Conservation (phyloP, 2,329 filamentous ascomycete species). For the Biscogniauxia sp. region DNA sequence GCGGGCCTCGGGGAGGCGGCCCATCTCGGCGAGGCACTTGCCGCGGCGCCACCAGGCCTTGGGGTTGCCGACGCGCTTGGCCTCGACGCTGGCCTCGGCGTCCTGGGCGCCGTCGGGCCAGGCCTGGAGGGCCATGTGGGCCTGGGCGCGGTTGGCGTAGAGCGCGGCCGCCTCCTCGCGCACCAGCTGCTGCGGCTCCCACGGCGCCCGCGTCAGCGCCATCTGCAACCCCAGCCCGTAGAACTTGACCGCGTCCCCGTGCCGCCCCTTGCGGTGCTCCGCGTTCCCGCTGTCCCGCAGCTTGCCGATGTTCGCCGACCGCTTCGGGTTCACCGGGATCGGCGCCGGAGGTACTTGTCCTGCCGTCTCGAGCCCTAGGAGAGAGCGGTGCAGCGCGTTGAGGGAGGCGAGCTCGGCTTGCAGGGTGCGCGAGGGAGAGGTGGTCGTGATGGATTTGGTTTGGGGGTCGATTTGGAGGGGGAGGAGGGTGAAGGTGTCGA, state of each 20-base stretch:
- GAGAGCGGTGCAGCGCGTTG: conserved; percentile 73
- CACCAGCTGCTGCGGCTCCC: conserved; percentile 83
- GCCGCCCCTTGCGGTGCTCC: conserved; percentile 74
- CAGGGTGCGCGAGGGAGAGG: conserved; percentile 45
- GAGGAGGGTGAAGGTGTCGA: conserved; percentile 67
- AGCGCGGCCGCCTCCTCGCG: conserved; percentile 79
- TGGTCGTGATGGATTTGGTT: conserved; percentile 68
- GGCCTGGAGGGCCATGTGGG: conserved; percentile 74
- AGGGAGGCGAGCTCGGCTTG: conserved; percentile 67
- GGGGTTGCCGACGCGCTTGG: conserved; percentile 80
- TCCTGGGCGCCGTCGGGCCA: conserved; percentile 89
- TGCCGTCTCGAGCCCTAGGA: conserved; percentile 64
- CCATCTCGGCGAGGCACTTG: conserved; percentile 88
- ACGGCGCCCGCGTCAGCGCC: conserved; percentile 76
- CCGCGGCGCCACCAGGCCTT: conserved; percentile 95
- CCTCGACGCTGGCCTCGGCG: conserved; percentile 83
- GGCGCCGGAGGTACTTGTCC: conserved; percentile 76
- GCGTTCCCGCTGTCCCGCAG: conserved; percentile 84
- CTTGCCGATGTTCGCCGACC: conserved; percentile 82
- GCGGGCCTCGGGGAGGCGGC: conserved; percentile 74
- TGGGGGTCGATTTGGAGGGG: conserved; percentile 78
- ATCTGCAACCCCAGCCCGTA: conserved; percentile 89
- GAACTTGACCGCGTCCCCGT: conserved; percentile 72
- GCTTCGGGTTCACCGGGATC: conserved; percentile 88
- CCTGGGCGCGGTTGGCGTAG: conserved; percentile 86